These are phyloP conservation scores for Passalora sequoiae DNA, from an alignment of 2,329 filamentous ascomycete species.

Conservation along the genomic window DNA sequence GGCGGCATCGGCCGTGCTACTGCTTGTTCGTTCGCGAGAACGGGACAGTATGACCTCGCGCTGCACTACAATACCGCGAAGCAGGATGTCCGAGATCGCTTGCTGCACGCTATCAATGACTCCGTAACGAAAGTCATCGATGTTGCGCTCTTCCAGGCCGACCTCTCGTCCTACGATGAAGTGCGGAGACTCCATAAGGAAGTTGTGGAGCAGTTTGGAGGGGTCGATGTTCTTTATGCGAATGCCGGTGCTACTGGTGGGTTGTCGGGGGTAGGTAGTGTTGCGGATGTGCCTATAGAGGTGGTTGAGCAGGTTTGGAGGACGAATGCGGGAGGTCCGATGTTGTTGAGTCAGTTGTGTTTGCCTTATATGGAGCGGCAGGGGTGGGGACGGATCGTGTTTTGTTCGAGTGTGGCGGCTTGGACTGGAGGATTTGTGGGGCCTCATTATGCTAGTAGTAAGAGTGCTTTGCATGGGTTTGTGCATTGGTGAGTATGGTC, in stretches of 20 bases:
- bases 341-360: conserved; percentile 38
- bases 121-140: conserved; percentile 38
- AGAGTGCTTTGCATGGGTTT: conserved; percentile 45
- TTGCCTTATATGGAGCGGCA: conserved; percentile 35
- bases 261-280: conserved; percentile 23
- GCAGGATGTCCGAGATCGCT: conserved; percentile 30
- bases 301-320: conserved; percentile 37
- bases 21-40: conserved; percentile 36
- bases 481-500: conserved; percentile 37
- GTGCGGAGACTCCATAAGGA: conserved; percentile 34
- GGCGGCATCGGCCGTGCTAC: conserved; percentile 43
- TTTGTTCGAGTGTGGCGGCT: conserved; percentile 37
- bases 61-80: conserved; percentile 41
- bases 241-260: conserved; percentile 35
- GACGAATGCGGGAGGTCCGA: conserved; percentile 35
- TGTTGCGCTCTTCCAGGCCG: conserved; percentile 30
- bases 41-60: conserved; percentile 40
- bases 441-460: conserved; percentile 39
- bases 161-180: conserved; percentile 21
- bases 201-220: conserved; percentile 32
- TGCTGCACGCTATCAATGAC: conserved; percentile 29
- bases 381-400: conserved; percentile 37
- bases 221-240: conserved; percentile 40
- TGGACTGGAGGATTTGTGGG: conserved; percentile 40
- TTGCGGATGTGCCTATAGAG: conserved; percentile 34